Base-by-base conservation (phyloP, 2,329 filamentous ascomycete genomes). In the Aspergillus sp. region DNA sequence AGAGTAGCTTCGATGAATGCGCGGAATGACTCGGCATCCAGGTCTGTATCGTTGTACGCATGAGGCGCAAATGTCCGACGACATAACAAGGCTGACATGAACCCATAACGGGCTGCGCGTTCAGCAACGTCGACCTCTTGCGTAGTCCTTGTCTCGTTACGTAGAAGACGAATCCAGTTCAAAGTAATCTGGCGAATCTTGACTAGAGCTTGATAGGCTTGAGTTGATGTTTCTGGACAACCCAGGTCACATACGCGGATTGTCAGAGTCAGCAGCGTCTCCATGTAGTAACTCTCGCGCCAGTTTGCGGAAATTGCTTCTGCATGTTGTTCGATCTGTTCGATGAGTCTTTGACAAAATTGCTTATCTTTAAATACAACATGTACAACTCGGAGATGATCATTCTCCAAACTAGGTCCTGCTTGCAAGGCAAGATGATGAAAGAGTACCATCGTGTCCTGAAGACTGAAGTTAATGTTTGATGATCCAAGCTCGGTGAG, bases 391-490 rank as follows among this genome's bases (percentile, higher is more conserved):
- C 83, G 70, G 0, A 78, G 56, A 2, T 49, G 6, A 13, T 70
- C 58, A 3, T 50, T 30, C 0, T 53, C 40, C 5, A 57, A 42
- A 1, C 56, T 39, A 4, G 81, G 80, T 0, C 85, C 85, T 1
- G 69, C 72, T 49, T 86, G 76, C 0, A 76, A 48, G 0, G 73
- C 65, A 1, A 86, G 62, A 7, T 78, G 75, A 1, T 65, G 62
- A 1, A 87, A 56, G 0, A 85, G 50, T 0, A 65, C 46, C 28
- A 69, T 68, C 0, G 77, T 77, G 0, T 73, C 68, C 28, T 78
- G 70, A 0, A 71, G 73, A 28, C 76, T 79, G 47, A 86, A 79
- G 48, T 85, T 85, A 3, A 88, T 40, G 46, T 75, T 76, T 0
- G 73, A 70, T 1, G 74, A 70, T 0, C 70, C 75, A 3, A 82